Evolutionary conservation across 768 basidiomycete species (phyloP).

Genomic region (Pleurotus pulmonarius): DNA sequence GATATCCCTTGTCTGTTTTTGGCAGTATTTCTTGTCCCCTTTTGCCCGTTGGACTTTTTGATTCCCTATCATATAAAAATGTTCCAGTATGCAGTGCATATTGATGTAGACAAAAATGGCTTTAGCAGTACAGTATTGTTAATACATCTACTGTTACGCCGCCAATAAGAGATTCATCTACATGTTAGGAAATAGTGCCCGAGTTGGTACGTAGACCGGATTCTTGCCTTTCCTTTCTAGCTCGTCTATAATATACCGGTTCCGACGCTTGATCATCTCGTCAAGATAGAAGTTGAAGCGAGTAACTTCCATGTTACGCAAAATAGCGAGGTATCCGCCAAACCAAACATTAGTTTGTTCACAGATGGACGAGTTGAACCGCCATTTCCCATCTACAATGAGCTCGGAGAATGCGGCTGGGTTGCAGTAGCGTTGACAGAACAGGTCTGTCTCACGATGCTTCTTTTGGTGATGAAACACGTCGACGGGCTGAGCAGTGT

Average conservation of each 20-base stretch:
- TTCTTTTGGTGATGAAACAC: constrained; percentile 17
- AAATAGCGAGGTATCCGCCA: constrained; percentile 28
- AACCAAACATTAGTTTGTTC: constrained; percentile 27
- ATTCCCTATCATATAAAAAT: no score
- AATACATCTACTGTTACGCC: no score
- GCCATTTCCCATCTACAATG: not conserved
- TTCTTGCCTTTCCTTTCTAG: not conserved
- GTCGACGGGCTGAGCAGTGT: constrained; percentile 10
- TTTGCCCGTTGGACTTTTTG: no score
- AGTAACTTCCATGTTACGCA: constrained; percentile 27
- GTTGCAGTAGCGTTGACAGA: constrained; percentile 14
- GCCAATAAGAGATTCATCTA: not conserved
- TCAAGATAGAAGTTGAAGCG: constrained; percentile 35
- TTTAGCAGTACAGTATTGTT: no score
- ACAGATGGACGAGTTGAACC: constrained; percentile 3
- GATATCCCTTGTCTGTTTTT: no score
- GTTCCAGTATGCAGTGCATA: no score
- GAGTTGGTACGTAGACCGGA: not conserved
- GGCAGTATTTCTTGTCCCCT: no score
- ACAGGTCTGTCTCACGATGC: constrained; percentile 12
- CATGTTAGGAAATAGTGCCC: not conserved
- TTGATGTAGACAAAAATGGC: no score
- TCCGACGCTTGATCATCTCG: constrained; percentile 30
- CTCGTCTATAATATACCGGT: constrained; percentile 13
- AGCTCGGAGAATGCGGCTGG: constrained; percentile 9